phyloP scores from a whole-genome alignment of 2,329 filamentous ascomycete genomes.

The Apiospora pterosperma region DNA sequence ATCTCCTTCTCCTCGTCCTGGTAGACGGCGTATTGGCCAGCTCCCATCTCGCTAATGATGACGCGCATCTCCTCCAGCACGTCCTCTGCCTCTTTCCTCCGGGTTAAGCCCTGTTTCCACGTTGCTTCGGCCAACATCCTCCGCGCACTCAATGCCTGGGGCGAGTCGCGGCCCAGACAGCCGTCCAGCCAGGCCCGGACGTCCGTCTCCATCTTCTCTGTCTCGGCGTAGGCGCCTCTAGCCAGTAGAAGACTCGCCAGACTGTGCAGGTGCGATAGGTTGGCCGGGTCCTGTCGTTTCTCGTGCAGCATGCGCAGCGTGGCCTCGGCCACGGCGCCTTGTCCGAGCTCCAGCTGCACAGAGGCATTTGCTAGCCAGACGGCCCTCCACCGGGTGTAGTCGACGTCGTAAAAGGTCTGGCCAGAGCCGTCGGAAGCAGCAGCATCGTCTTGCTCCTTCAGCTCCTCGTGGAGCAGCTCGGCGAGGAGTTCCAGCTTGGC shows the following conservation, averaged over 20 bases:
- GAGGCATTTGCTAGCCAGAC: constrained; percentile 1
- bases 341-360: constrained; percentile 5
- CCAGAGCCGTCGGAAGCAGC: neutral
- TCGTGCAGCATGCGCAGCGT: constrained; percentile 10
- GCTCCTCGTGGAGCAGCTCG: constrained; percentile 7
- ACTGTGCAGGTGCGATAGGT: constrained; percentile 10
- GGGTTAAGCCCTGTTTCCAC: constrained; percentile 8
- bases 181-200: constrained; percentile 52
- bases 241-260: constrained; percentile 8
- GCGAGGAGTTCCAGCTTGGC: constrained; percentile 11
- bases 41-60: constrained; percentile 5
- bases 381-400: constrained; percentile 7
- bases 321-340: constrained; percentile 1
- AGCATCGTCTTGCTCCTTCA: constrained; percentile 2
- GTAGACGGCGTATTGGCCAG: constrained; percentile 11
- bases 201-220: neutral
- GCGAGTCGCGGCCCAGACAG: constrained; percentile 84
- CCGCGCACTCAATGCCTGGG: constrained; percentile 55
- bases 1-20: constrained; percentile 10
- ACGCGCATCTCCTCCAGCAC: constrained; percentile 5
- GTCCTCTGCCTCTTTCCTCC: constrained; percentile 6
- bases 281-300: constrained; percentile 6
- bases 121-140: constrained; percentile 54
- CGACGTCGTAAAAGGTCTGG: constrained; percentile 6
- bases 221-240: constrained; percentile 7